Conservation (phyloP, 2,329 filamentous ascomycete genomes). For the Biscogniauxia mediterranea region DNA sequence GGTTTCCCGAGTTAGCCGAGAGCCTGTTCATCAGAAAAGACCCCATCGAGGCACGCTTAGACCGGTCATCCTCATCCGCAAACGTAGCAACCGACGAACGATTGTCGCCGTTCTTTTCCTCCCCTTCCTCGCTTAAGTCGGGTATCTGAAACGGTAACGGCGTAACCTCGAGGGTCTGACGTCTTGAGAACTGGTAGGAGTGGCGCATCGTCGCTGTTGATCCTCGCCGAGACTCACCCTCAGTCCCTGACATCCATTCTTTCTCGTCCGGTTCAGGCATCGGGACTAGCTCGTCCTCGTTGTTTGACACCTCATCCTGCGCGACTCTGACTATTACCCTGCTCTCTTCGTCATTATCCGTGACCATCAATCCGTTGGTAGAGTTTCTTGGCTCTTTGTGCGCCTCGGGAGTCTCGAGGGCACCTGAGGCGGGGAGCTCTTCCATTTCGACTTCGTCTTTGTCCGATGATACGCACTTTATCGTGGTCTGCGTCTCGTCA, state of each 20-base stretch:
- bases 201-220: constrained; percentile 26
- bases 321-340: constrained; percentile 54
- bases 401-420: constrained; percentile 14
- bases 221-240: constrained; percentile 31
- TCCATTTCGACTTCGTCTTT: constrained; percentile 55
- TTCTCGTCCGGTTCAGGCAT: constrained; percentile 33
- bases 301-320: constrained; percentile 44
- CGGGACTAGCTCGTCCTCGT: constrained; percentile 10
- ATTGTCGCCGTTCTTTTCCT: constrained; percentile 46
- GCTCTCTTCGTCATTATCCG: constrained; percentile 40
- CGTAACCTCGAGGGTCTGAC: constrained; percentile 53
- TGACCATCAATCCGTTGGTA: constrained; percentile 39
- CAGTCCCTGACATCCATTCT: constrained; percentile 30
- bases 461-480: constrained; percentile 34
- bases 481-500: constrained; percentile 34
- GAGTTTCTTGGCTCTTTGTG: background rate
- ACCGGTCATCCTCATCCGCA: constrained; percentile 54
- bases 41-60: constrained; percentile 35
- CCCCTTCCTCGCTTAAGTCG: constrained; percentile 21
- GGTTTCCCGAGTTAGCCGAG: constrained; percentile 45
- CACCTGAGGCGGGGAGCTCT: constrained; percentile 41
- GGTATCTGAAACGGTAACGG: constrained; percentile 66
- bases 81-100: constrained; percentile 69
- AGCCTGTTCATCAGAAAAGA: constrained; percentile 45
- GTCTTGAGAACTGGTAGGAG: constrained; percentile 34